These are phyloP conservation scores for Sporobolomyces phaffii DNA, from an alignment of 768 basidiomycete species.

Conservation along the genomic window DNA sequence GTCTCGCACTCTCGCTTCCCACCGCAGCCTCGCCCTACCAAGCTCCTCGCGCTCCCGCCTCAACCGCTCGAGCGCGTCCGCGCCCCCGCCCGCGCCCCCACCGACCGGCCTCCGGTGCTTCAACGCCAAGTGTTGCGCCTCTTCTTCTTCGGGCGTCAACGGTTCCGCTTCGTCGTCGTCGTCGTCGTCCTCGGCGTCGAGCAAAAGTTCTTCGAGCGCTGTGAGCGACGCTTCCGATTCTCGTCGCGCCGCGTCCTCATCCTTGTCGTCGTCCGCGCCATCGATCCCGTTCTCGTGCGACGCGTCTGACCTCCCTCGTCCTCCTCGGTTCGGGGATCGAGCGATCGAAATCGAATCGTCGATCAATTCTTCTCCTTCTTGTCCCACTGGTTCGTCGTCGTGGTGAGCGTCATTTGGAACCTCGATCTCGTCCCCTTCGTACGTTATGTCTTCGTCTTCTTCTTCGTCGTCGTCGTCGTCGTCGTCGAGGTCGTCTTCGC, in stretches of 20 bases:
- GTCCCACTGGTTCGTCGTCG: no score
- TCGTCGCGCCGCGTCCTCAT: no score
- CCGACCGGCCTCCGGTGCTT: neutral
- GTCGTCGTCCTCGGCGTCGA: slow-evolving; percentile 6
- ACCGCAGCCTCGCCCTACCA: slow-evolving; percentile 7
- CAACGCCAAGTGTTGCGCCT: neutral
- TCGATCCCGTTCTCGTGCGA: no score
- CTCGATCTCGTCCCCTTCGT: neutral
- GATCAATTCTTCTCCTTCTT: no score
- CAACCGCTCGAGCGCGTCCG: neutral
- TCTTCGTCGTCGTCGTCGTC: slow-evolving; percentile 4
- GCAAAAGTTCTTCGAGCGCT: slow-evolving; percentile 14
- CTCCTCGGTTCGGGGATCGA: neutral
- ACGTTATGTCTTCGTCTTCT: no score
- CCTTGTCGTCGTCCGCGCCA: no score
- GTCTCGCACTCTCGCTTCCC: neutral
- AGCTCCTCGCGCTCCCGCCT: slow-evolving; percentile 7
- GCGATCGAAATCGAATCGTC: slow-evolving; percentile 11
- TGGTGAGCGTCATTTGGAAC: neutral
- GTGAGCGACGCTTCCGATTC: neutral
- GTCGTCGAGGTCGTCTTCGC: neutral
- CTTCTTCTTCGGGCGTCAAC: neutral
- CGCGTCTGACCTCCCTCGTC: no score
- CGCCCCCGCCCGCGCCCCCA: neutral
- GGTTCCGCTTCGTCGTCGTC: neutral